Conservation (phyloP, 108 stramenopile species). For the Skeletonema costatum region DNA sequence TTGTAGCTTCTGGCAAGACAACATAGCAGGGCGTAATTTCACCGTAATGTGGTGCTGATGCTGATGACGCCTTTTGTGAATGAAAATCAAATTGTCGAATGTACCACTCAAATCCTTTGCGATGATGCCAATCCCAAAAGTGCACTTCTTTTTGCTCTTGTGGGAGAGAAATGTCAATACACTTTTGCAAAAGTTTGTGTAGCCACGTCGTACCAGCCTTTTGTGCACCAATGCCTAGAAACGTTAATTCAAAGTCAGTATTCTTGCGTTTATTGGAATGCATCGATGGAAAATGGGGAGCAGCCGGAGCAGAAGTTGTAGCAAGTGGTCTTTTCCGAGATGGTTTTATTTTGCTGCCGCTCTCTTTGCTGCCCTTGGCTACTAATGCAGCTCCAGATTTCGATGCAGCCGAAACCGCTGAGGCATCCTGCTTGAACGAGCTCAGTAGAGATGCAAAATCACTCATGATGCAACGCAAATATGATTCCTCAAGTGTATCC, state of each 20-base stretch:
- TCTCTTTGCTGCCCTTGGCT: background rate
- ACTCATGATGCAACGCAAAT: slow-evolving; percentile 11
- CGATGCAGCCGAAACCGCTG: background rate
- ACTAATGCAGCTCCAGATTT: background rate
- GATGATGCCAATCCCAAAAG: slow-evolving; percentile 66
- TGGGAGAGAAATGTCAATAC: slow-evolving; percentile 29
- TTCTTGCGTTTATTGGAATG: background rate
- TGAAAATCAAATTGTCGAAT: slow-evolving; percentile 45
- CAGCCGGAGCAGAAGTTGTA: background rate
- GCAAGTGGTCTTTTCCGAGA: slow-evolving; percentile 14
- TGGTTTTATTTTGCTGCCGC: background rate
- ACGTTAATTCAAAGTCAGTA: slow-evolving; percentile 25
- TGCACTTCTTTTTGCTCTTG: slow-evolving; percentile 58
- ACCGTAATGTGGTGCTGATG: slow-evolving; percentile 20
- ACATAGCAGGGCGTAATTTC: slow-evolving; percentile 63
- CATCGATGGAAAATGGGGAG: slow-evolving; percentile 4
- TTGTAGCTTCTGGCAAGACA: slow-evolving; percentile 28
- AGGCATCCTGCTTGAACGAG: slow-evolving; percentile 21
- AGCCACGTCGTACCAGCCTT: slow-evolving; percentile 69
- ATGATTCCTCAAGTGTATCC: background rate
- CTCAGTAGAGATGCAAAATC: slow-evolving; percentile 35
- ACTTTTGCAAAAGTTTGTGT: slow-evolving; percentile 47
- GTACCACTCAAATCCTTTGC: slow-evolving; percentile 60
- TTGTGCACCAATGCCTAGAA: slow-evolving; percentile 62
- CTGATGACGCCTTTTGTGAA: background rate